phyloP scores from a whole-genome alignment of 2,329 filamentous ascomycete species.

The Cercospora sp. region DNA sequence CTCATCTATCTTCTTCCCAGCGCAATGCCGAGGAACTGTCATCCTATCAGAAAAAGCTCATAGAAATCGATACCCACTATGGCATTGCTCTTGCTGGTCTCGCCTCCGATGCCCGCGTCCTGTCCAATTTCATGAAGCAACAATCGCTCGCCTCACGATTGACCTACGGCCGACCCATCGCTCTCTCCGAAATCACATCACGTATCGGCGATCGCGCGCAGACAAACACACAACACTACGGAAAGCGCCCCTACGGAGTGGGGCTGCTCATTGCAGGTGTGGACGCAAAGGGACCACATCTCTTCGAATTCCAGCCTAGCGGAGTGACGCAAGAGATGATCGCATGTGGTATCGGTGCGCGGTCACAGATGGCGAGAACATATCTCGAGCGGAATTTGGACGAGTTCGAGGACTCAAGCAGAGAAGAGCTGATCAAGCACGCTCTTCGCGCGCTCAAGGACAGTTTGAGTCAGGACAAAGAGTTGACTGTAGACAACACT shows the following conservation, averaged over 20 bases:
- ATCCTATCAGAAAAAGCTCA: slow-evolving; percentile 99
- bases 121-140: slow-evolving; percentile 99
- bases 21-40: slow-evolving; percentile 98
- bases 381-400: slow-evolving; percentile 94
- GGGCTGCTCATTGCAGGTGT: slow-evolving; percentile 90
- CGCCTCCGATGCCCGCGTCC: slow-evolving; percentile 94
- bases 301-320: slow-evolving; percentile 97
- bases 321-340: slow-evolving; percentile 97
- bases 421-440: slow-evolving; percentile 88
- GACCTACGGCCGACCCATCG: slow-evolving; percentile 92
- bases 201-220: slow-evolving; percentile 96
- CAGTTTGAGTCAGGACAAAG: slow-evolving; percentile 93
- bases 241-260: slow-evolving; percentile 93
- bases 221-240: slow-evolving; percentile 96
- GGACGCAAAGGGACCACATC: slow-evolving; percentile 88
- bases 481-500: slow-evolving; percentile 95
- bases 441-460: slow-evolving; percentile 91
- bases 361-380: slow-evolving; percentile 95
- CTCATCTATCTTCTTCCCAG: slow-evolving; percentile 49
- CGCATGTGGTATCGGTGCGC: slow-evolving; percentile 91
- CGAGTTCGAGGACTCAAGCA: slow-evolving; percentile 69
- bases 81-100: slow-evolving; percentile 95
- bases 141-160: slow-evolving; percentile 94
- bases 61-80: slow-evolving; percentile 91
- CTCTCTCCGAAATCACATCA: slow-evolving; percentile 81